A percentile compares a stretch with the other conserved stretches of the same genome.
phyloP scores from a whole-genome alignment of 73 alveolate species.

The Paramecium biaurelia region DNA sequence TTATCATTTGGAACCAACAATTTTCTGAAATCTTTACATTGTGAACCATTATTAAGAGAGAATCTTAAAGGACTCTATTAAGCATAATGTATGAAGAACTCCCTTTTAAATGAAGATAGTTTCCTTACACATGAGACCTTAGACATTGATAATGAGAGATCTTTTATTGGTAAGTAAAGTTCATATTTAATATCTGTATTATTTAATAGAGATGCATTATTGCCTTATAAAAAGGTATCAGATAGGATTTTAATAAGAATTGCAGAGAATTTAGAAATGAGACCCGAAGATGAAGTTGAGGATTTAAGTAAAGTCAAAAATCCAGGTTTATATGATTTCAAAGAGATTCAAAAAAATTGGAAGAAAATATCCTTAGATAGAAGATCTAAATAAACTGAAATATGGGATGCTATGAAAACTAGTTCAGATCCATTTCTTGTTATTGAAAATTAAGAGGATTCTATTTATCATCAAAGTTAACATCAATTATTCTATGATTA shows the following conservation, averaged over 20 bases:
- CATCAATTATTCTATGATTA: constrained; percentile 20
- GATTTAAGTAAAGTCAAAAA: background rate
- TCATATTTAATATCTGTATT: constrained; percentile 63
- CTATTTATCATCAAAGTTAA: background rate
- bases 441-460: background rate
- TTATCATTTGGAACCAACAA: constrained; percentile 75
- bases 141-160: constrained; percentile 78
- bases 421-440: background rate
- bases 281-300: constrained; percentile 54
- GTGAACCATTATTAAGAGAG: constrained; percentile 56
- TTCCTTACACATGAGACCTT: constrained; percentile 57
- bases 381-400: constrained; percentile 9
- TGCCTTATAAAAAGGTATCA: constrained; percentile 71
- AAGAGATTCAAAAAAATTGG: constrained; percentile 52
- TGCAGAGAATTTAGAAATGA: constrained; percentile 75
- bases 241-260: constrained; percentile 79
- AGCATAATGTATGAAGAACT: constrained; percentile 60
- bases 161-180: constrained; percentile 73
- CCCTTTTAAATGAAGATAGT: constrained; percentile 71
- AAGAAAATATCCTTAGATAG: constrained; percentile 46
- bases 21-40: constrained; percentile 73
- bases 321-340: constrained; percentile 47
- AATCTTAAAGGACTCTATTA: constrained; percentile 62
- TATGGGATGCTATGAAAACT: constrained; percentile 60
- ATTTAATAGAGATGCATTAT: constrained; percentile 68